A percentile compares a stretch with the other conserved stretches of the same genome.
Conservation (phyloP, 2,329 filamentous ascomycete genomes). For the Ceratocystis eucalypticola region DNA sequence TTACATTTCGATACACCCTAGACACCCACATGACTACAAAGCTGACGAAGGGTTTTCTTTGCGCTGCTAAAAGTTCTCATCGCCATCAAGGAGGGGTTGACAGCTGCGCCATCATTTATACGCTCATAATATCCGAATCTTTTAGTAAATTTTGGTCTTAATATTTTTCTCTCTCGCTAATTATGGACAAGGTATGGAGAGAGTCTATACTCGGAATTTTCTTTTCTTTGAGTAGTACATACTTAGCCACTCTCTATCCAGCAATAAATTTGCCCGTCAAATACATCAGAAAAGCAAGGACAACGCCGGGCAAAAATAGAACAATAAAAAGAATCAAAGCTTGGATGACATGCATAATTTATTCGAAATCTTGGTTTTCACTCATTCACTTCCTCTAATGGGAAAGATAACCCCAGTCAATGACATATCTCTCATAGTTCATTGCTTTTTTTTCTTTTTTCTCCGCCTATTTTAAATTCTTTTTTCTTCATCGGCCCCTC, state of each 20-base stretch:
- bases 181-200: no score
- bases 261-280: no score
- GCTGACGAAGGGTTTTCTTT: background rate
- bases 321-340: background rate
- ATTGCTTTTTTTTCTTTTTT: background rate
- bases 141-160: no score
- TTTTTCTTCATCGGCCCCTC: background rate
- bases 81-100: background rate
- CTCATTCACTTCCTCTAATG: background rate
- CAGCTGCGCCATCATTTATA: background rate
- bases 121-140: no score
- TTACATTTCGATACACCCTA: background rate
- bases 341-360: background rate
- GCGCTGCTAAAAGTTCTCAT: background rate
- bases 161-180: no score
- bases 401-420: background rate
- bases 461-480: background rate
- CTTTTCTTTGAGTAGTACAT: no score
- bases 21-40: no score
- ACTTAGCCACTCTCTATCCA: no score
- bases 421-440: background rate
- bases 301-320: background rate
- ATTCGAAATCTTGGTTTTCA: background rate
- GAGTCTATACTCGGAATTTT: no score
- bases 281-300: background rate